Evolutionary conservation across 2,329 filamentous ascomycete species (phyloP).

Genomic region (Alternaria brassicae): DNA sequence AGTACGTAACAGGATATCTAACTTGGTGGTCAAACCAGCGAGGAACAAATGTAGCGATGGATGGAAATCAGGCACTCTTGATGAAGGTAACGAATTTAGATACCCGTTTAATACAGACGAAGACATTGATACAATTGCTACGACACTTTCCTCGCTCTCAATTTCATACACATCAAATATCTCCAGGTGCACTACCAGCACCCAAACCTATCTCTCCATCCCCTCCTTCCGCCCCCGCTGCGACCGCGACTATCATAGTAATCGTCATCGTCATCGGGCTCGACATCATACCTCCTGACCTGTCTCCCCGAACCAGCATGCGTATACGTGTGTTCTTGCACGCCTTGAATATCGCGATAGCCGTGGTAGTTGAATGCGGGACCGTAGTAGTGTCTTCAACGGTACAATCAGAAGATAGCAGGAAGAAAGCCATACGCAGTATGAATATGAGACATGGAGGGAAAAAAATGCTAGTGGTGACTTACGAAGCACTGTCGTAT

Average conservation of each 20-base stretch:
- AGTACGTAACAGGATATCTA: neutral
- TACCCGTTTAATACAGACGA: slow-evolving; percentile 16
- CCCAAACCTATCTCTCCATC: neutral
- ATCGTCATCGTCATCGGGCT: neutral
- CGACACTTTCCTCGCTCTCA: neutral
- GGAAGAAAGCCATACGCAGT: neutral
- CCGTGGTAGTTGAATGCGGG: neutral
- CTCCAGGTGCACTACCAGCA: neutral
- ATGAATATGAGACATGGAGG: neutral
- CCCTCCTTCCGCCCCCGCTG: neutral
- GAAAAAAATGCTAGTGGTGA: neutral
- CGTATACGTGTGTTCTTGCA: neutral
- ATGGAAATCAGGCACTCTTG: neutral
- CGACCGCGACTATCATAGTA: neutral
- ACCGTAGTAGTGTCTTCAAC: neutral
- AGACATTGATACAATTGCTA: neutral
- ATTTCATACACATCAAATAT: neutral
- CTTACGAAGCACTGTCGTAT: neutral
- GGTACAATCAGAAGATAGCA: neutral
- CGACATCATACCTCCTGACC: neutral
- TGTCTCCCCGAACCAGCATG: neutral
- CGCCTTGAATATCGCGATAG: neutral
- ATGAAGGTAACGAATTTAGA: slow-evolving; percentile 15
- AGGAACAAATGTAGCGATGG: neutral
- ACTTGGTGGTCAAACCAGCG: neutral